Percentiles rank a stretch among this genome's conserved stretches.
phyloP scores from a whole-genome alignment of 106 monocot genomes.

The Acorus gramineus region DNA sequence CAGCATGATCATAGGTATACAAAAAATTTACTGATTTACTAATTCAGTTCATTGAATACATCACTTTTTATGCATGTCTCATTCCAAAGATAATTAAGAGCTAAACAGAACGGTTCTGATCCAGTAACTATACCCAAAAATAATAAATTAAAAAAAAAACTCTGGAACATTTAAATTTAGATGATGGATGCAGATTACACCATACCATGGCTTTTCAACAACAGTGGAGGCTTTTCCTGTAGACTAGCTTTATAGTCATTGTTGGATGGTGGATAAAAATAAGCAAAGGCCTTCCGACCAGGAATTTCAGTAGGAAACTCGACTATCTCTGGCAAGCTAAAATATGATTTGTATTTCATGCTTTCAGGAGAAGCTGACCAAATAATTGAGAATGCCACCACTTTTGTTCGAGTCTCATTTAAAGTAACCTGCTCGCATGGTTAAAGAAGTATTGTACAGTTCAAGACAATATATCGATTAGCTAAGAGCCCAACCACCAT shows the following conservation, averaged over 20 bases:
- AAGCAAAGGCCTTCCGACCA: constrained; percentile 79
- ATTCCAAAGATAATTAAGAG: too few species aligned
- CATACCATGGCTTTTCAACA: constrained; percentile 87
- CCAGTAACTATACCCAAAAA: background rate
- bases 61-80: too few species aligned
- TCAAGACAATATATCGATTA: too few species aligned
- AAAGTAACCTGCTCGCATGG: constrained; percentile 40
- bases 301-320: constrained; percentile 66
- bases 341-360: constrained; percentile 41
- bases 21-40: too few species aligned
- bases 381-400: constrained; percentile 31
- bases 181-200: background rate
- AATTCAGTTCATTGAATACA: too few species aligned
- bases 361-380: constrained; percentile 63
- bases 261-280: constrained; percentile 80
- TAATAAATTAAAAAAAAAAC: background rate
- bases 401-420: constrained; percentile 31
- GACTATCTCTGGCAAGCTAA: constrained; percentile 73
- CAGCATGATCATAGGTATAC: too few species aligned
- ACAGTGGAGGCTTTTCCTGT: constrained; percentile 80
- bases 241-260: constrained; percentile 33
- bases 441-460: too few species aligned
- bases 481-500: too few species aligned
- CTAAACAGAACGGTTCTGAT: too few species aligned
- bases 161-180: background rate